Evolutionary conservation across 768 basidiomycete species (phyloP).

Genomic region (Tulasnella sp.): DNA sequence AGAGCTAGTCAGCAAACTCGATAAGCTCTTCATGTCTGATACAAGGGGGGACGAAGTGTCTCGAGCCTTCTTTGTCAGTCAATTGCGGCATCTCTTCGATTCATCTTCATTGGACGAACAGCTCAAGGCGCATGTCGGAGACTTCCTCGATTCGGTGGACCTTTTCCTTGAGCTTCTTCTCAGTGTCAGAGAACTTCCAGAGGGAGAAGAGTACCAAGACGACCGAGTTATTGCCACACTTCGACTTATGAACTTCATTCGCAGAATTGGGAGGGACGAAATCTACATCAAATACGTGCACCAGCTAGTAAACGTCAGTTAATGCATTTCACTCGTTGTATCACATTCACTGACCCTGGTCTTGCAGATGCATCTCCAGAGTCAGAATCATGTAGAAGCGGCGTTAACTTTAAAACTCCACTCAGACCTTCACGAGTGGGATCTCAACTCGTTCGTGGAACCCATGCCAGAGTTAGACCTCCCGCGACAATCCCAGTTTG

Average conservation of each 20-base stretch:
- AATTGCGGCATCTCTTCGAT: slow-evolving; percentile 83
- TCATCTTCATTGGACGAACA: slow-evolving; percentile 67
- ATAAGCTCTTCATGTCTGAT: slow-evolving; percentile 86
- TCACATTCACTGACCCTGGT: slow-evolving; percentile 16
- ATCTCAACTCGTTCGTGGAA: slow-evolving; percentile 63
- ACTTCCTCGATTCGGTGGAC: slow-evolving; percentile 82
- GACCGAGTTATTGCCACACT: slow-evolving; percentile 89
- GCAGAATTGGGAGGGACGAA: slow-evolving; percentile 81
- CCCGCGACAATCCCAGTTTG: slow-evolving; percentile 88
- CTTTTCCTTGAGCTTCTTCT: slow-evolving; percentile 85
- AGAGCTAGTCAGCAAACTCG: slow-evolving; percentile 82
- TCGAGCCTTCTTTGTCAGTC: slow-evolving; percentile 84
- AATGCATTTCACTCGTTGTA: slow-evolving; percentile 2
- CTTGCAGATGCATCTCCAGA: slow-evolving; percentile 68
- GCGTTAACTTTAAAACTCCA: slow-evolving; percentile 88
- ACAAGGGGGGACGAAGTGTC: slow-evolving; percentile 86
- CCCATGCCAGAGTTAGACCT: slow-evolving; percentile 85
- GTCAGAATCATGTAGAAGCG: slow-evolving; percentile 87
- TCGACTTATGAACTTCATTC: slow-evolving; percentile 86
- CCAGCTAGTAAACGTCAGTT: slow-evolving; percentile 75
- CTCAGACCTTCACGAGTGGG: slow-evolving; percentile 89
- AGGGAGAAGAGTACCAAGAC: slow-evolving; percentile 88
- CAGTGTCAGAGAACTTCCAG: slow-evolving; percentile 77
- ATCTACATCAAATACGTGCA: slow-evolving; percentile 96
- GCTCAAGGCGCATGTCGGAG: slow-evolving; percentile 63